Evolutionary conservation across 805 yeast species (phyloP), one percentile per base, ranked within the genome.

Genomic region (Sugiyamaella boreocaroliniensis): DNA sequence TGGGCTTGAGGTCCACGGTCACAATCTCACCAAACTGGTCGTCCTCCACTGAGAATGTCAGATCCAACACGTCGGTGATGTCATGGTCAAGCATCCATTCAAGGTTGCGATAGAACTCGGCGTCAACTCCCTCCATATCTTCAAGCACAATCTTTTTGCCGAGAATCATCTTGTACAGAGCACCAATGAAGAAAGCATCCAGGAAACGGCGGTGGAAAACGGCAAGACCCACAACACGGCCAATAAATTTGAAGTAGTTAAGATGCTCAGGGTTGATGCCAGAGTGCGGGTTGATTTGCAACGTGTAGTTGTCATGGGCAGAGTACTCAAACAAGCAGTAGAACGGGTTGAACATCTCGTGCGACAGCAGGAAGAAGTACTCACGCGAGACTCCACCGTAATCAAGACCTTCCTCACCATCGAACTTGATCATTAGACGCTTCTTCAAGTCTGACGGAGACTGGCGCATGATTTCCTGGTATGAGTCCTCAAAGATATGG

Each of bases 381-480:
- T 93, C 99, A 75, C 99, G 81, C 29, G 97, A 89, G 57, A 93
- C 98, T 68, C 99, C 99, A 78, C 99, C 99, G 68, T 93, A 93
- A 76, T 93, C 99, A 64, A 93, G 80, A 71, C 99, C 99, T 76
- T 93, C 99, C 75, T 93, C 99, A 56, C 99, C 99, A 63, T 93
- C 99, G 65, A 93, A 93, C 69, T 92, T 89, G 71, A 93, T 93
- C 99, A 93, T 93, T 58, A 93, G 76, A 68, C 99, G 80, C 76
- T 93, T 93, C 80, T 93, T 95, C 73, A 93, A 79, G 68, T 93
- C 99, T 71, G 90, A 97, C 16, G 99, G 98, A 2, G 97, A 85
- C 75, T 93, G 99, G 71, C 99, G 85, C 99, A 93, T 93, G 52
- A 93, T 83, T 70, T 93, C 99, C 71, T 95, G 97, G 70, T 90